Evolutionary conservation across 495 filamentous ascomycete genomes (phyloP).

Genomic region (Talaromyces ruber): DNA sequence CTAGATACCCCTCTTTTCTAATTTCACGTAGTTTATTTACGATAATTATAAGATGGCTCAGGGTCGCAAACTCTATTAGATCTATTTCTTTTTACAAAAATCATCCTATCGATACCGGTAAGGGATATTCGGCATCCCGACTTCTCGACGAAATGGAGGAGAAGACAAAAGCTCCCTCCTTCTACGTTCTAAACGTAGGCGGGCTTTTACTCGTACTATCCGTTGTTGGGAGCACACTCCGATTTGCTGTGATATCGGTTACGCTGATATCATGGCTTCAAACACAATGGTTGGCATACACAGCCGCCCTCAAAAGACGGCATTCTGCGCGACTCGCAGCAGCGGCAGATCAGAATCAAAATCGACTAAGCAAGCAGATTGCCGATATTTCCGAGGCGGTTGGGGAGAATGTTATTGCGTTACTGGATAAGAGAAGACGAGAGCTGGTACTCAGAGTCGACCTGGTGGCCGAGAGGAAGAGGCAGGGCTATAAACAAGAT

Average conservation of each 20-base stretch:
- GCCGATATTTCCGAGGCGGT: constrained; percentile 1
- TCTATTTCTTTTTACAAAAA: neutral
- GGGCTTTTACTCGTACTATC: neutral
- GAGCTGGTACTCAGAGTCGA: neutral
- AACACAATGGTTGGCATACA: constrained; percentile 5
- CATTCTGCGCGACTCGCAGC: constrained; percentile 2
- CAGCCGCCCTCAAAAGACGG: neutral
- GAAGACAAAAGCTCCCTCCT: neutral
- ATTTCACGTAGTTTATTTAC: neutral
- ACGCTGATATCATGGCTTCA: constrained; percentile 5
- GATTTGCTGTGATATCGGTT: constrained; percentile 3
- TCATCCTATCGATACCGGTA: no score
- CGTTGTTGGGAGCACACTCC: constrained; percentile 2
- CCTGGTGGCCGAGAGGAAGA: neutral
- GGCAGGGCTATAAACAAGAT: neutral
- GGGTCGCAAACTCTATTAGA: neutral
- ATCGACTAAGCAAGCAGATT: constrained; percentile 1
- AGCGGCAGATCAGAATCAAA: neutral
- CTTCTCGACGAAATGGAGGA: neutral
- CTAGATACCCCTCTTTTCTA: neutral
- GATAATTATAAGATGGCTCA: neutral
- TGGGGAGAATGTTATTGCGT: constrained; percentile 1
- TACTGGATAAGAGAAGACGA: constrained; percentile 3
- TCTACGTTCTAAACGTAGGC: neutral
- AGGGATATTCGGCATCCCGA: neutral